Evolutionary conservation across 2,329 filamentous ascomycete genomes (phyloP), one percentile per base, ranked within the genome.

Genomic region (Cytospora piceae): DNA sequence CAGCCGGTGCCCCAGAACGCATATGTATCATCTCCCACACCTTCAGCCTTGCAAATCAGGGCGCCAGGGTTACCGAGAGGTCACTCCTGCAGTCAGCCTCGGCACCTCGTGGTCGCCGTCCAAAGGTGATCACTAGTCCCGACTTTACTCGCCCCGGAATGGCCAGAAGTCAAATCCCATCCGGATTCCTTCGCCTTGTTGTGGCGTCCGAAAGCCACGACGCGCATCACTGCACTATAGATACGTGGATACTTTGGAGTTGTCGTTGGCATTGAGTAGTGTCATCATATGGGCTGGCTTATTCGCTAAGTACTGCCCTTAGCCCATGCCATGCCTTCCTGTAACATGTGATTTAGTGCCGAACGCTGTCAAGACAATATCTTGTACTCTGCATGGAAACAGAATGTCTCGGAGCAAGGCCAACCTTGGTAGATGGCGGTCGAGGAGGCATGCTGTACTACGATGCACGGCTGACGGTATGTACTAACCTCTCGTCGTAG

Each of bases 401-500:
- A 53, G 15, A 11, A 7, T 34, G 29, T 58, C n/a, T 60, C 31
- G 49, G 29, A 53, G 51, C 17, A 49, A n/a, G n/a, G 27, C 31
- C 39, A 54, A 39, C 24, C 24, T 17, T n/a, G 12, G 20, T 31
- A 46, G 20, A 59, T 32, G 49, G 56, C 24, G 39, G 42, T 34
- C 37, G 61, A 42, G 31, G 24, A 55, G 34, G 27, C 46, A 64
- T 57, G 34, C 55, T 51, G 65, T 67, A 51, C 57, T 31, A 51
- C 49, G 53, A 51, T 42, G 29, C 55, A 60, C 31, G 31, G 39
- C 46, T n/a, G n/a, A 37, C 39, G 31, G 39, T 39, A n/a, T n/a
- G n/a, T n/a, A 32, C 64, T 58, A 55, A 54, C 32, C 42, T 60
- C 52, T 51, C 39, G 56, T 53, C 55, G 34, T 42, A 46, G 55